Conservation (phyloP, 2,329 filamentous ascomycete genomes). For the Verticillium longisporum region DNA sequence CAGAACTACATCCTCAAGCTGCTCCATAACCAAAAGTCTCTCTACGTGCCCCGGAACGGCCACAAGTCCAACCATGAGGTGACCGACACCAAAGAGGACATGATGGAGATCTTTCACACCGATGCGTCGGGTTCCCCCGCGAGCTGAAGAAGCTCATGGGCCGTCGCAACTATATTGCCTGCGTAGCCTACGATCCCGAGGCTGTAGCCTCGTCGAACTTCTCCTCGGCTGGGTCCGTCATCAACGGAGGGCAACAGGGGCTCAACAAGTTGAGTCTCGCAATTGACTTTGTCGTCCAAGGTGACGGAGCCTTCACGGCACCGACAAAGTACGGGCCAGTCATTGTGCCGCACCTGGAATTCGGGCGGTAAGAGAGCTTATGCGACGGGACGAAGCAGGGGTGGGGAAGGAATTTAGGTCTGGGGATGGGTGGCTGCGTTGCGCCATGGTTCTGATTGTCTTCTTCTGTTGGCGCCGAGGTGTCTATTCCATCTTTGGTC, state of each 20-base stretch:
- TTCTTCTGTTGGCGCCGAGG: background rate
- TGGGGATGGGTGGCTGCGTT: background rate
- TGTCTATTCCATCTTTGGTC: background rate
- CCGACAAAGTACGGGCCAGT: slow-evolving; percentile 97
- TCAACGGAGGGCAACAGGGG: slow-evolving; percentile 33
- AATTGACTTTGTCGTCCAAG: slow-evolving; percentile 95
- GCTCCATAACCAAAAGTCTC: slow-evolving; percentile 87
- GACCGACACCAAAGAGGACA: slow-evolving; percentile 96
- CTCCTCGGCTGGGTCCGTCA: slow-evolving; percentile 26
- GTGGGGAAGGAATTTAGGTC: background rate
- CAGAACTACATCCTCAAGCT: slow-evolving; percentile 83
- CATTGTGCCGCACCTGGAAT: slow-evolving; percentile 81
- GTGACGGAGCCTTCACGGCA: slow-evolving; percentile 70
- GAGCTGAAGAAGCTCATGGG: slow-evolving; percentile 93
- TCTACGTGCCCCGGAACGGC: slow-evolving; percentile 88
- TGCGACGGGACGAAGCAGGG: background rate
- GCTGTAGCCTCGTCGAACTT: slow-evolving; percentile 40
- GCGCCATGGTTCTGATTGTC: background rate
- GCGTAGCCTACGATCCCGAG: slow-evolving; percentile 92
- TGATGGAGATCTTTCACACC: slow-evolving; percentile 99
- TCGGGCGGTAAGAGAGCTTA: slow-evolving; percentile 47
- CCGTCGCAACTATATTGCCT: slow-evolving; percentile 83
- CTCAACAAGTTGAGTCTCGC: slow-evolving; percentile 73
- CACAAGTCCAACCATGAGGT: slow-evolving; percentile 66
- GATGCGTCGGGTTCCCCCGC: slow-evolving; percentile 77